Conservation (phyloP, 352 stramenopile species). For the Pythium brassicae region DNA sequence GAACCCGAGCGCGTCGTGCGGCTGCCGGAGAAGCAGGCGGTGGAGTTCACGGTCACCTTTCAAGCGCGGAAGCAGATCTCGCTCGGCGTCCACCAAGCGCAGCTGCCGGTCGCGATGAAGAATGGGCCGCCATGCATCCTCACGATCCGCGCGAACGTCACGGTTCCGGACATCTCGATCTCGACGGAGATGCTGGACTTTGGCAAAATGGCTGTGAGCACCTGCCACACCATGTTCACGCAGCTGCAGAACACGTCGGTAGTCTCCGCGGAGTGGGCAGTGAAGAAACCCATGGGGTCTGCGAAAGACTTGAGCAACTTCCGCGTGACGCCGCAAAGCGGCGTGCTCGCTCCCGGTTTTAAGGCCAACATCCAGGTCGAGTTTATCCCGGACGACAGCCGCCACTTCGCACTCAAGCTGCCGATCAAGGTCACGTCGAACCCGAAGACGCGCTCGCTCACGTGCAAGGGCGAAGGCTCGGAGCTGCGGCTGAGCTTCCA, state of each 20-base stretch:
- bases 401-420: slow-evolving; percentile 78
- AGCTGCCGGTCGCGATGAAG: slow-evolving; percentile 87
- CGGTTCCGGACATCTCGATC: slow-evolving; percentile 87
- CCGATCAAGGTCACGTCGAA: slow-evolving; percentile 86
- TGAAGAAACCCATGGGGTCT: slow-evolving; percentile 88
- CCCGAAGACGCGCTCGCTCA: slow-evolving; percentile 71
- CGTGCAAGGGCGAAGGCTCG: slow-evolving; percentile 72
- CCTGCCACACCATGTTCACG: slow-evolving; percentile 84
- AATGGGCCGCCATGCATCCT: slow-evolving; percentile 88
- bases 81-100: slow-evolving; percentile 71
- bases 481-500: slow-evolving; percentile 79
- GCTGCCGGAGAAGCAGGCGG: slow-evolving; percentile 82
- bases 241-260: slow-evolving; percentile 90
- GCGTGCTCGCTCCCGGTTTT: slow-evolving; percentile 65
- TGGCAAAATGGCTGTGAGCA: slow-evolving; percentile 84
- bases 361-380: slow-evolving; percentile 88
- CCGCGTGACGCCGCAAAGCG: slow-evolving; percentile 63
- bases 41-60: slow-evolving; percentile 91
- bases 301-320: slow-evolving; percentile 81
- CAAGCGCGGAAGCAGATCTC: slow-evolving; percentile 82
- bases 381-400: slow-evolving; percentile 83
- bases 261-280: slow-evolving; percentile 87
- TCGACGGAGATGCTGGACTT: slow-evolving; percentile 87
- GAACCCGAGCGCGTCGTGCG: slow-evolving; percentile 93
- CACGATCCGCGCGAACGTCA: slow-evolving; percentile 86